Evolutionary conservation across 1,284 basidiomycete species (phyloP).

Genomic region (Cystobasidiaceae sp.): DNA sequence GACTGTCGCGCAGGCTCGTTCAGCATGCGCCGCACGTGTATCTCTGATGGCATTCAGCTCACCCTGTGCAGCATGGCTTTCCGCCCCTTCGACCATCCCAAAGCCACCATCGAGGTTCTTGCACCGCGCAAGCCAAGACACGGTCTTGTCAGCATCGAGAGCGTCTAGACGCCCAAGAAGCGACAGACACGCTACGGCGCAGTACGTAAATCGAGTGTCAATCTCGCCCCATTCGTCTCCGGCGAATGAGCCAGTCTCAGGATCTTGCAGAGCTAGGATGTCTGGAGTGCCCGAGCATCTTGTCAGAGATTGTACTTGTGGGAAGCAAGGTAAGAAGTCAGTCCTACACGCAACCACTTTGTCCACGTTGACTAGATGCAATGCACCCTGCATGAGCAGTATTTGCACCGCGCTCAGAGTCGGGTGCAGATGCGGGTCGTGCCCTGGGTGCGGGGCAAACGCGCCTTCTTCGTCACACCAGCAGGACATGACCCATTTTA

Average conservation of each 20-base stretch:
- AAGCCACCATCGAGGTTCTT: constrained; percentile 96
- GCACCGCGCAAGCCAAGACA: constrained; percentile 69
- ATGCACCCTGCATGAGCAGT: constrained; percentile 73
- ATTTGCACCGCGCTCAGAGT: constrained; percentile 92
- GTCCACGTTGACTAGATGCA: constrained; percentile 62
- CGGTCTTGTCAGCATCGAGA: constrained; percentile 53
- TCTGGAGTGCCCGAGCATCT: constrained; percentile 52
- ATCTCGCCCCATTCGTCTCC: constrained; percentile 86
- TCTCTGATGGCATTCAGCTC: constrained; percentile 33
- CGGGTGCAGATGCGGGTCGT: constrained; percentile 83
- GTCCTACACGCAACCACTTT: constrained; percentile 68
- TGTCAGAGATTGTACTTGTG: too few relatives aligned
- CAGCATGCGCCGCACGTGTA: too few relatives aligned
- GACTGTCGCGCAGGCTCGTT: constrained; percentile 53
- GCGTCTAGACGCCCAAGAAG: constrained; percentile 64
- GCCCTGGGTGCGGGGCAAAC: constrained; percentile 85
- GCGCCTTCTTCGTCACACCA: constrained; percentile 85
- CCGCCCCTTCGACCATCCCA: constrained; percentile 73
- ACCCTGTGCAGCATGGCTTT: constrained; percentile 91
- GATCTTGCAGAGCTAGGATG: constrained; percentile 73
- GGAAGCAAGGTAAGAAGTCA: constrained; percentile 6
- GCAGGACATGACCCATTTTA: constrained; percentile 85
- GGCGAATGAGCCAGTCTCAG: constrained; percentile 75
- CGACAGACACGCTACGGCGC: constrained; percentile 73
- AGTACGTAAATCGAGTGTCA: constrained; percentile 88